Evolutionary conservation across 345 rosid genomes (phyloP), one percentile per base, ranked within the genome.

Genomic region (Euphorbia lathyris): DNA sequence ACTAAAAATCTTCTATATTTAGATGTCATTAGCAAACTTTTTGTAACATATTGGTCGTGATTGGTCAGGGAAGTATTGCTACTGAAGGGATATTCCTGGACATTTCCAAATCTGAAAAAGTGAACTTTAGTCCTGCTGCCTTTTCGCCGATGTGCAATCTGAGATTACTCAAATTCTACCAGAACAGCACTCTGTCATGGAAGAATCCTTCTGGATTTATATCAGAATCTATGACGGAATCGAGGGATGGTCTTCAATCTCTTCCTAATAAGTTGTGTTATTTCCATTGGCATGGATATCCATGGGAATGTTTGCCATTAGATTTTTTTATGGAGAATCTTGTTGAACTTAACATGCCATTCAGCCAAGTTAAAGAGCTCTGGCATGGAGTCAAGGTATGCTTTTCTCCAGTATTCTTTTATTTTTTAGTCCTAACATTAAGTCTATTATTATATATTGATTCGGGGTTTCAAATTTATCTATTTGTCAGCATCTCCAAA

Each of bases 221-320:
- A 23, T 63, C 67, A 43, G 32, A 63, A 63, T 23, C 22, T 12
- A 43, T 34, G 1, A 7, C 13, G 5, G 26, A 61, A 14, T 61
- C 65, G 36, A 1, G 26, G 38, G 67, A 50, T 61, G 58, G 57
- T 27, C 74, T 47, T 32, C 32, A 20, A 22, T 47, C 67, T 57
- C 69, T 65, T 12, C 67, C 76, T 29, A 65, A 64, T 13, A 60
- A 72, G 56, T 34, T 72, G 17, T 36, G 65, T 51, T 48, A 43
- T 34, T 48, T 70, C 26, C 40, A 70, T 34, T 70, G 74, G 74
- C 32, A 50, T 25, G 67, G 50, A 8, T 70, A 70, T 26, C 74
- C 74, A 1, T 34, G 57, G 30, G 57, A 62, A 48, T 50, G 34
- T 13, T 50, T 70, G 58, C 74, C 74, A 17, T 27, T 50, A 7